Conservation (phyloP, 495 filamentous ascomycete genomes). For the Margaritispora aquatica region DNA sequence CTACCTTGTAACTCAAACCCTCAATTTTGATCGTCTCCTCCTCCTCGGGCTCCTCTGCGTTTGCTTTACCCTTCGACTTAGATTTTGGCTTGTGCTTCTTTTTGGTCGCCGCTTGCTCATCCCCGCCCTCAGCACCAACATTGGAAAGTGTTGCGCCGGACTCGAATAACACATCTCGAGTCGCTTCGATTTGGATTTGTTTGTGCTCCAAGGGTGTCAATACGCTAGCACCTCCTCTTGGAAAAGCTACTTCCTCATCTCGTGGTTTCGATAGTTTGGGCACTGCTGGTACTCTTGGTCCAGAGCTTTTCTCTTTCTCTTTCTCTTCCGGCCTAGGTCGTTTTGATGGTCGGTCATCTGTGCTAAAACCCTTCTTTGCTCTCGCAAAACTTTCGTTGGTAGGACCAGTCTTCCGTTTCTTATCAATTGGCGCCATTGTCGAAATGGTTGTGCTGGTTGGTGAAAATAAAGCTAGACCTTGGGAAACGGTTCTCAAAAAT, state of each 20-base stretch:
- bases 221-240: conserved; percentile 84
- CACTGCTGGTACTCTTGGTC: conserved; percentile 3
- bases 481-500: neutral
- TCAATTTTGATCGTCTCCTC: conserved; percentile 69
- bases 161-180: conserved; percentile 89
- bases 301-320: conserved; percentile 5
- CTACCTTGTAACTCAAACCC: conserved; percentile 81
- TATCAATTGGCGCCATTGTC: conserved; percentile 26
- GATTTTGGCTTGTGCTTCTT: conserved; percentile 46
- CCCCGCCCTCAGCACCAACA: conserved; percentile 24
- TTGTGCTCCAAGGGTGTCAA: conserved; percentile 92
- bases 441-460: neutral
- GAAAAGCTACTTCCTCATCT: conserved; percentile 83
- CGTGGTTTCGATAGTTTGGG: conserved; percentile 32
- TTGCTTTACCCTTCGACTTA: conserved; percentile 50
- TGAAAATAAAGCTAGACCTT: neutral
- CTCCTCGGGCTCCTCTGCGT: conserved; percentile 31
- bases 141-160: conserved; percentile 39
- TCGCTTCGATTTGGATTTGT: conserved; percentile 92
- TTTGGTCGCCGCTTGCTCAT: conserved; percentile 35
- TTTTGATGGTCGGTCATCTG: conserved; percentile 20
- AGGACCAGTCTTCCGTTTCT: conserved; percentile 24
- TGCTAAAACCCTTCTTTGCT: conserved; percentile 12
- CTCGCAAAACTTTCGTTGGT: conserved; percentile 24
- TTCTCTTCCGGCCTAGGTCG: conserved; percentile 17